Percentiles rank a stretch among this genome's conserved stretches.
Conservation (phyloP, 2,329 filamentous ascomycete genomes). For the Ophiostoma australiae region DNA sequence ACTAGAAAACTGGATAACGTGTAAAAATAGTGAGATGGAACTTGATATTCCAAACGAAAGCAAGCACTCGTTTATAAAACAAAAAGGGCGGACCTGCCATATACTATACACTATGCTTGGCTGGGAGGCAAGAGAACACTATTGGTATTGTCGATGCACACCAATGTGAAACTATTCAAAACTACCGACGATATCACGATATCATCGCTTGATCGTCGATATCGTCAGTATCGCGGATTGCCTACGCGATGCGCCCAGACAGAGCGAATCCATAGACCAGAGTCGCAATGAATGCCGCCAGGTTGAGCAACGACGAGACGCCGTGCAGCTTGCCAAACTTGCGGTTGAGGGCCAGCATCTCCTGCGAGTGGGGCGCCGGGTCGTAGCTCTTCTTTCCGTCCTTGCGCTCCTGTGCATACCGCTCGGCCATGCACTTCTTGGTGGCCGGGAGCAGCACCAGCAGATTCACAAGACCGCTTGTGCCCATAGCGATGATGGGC, state of each 20-base stretch:
- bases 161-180: not conserved
- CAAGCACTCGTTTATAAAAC: too few species aligned
- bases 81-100: not conserved
- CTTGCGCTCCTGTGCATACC: slow-evolving; percentile 77
- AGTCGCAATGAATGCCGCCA: slow-evolving; percentile 63
- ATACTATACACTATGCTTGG: not conserved
- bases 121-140: too few species aligned
- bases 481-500: slow-evolving; percentile 65
- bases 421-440: slow-evolving; percentile 65
- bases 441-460: slow-evolving; percentile 69
- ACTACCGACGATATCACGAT: too few species aligned
- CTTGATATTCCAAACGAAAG: not conserved
- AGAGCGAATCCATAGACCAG: slow-evolving; percentile 75
- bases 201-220: not conserved
- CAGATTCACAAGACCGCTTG: slow-evolving; percentile 67
- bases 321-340: slow-evolving; percentile 76
- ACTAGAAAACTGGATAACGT: not conserved
- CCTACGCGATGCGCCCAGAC: slow-evolving; percentile 51
- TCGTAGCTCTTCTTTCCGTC: slow-evolving; percentile 88
- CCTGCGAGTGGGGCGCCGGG: slow-evolving; percentile 69
- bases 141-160: not conserved
- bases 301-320: slow-evolving; percentile 71
- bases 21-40: not conserved
- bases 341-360: slow-evolving; percentile 78
- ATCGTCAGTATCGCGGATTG: not conserved